Percentiles rank a stretch among this genome's conserved stretches.
These are phyloP conservation scores for Saksenaea vasiformis DNA, from an alignment of 371 early-diverging fungal genomes.

Conservation along the genomic window DNA sequence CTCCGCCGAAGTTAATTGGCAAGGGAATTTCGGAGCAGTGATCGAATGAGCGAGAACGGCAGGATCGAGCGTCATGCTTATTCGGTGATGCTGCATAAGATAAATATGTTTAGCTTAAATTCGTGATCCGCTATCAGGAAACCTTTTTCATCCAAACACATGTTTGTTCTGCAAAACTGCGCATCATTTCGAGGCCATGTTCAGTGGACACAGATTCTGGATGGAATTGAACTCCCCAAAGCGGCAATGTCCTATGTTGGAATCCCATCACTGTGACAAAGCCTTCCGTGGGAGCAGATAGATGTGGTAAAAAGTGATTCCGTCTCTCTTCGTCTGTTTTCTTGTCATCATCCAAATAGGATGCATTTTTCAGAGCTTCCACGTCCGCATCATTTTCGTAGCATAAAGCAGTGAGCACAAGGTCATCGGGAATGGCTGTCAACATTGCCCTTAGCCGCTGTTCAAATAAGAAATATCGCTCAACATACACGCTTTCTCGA, in stretches of 20 bases:
- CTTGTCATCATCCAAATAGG: conserved; percentile 31
- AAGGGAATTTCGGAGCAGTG: conserved; percentile 8
- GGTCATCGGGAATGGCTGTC: conserved; percentile 59
- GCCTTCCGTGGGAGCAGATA: not conserved
- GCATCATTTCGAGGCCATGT: conserved; percentile 67
- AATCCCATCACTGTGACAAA: conserved; percentile 78
- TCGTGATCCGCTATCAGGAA: not conserved
- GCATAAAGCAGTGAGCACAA: conserved; percentile 62
- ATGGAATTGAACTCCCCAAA: conserved; percentile 96
- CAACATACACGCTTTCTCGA: conserved; percentile 51
- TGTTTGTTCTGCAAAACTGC: conserved; percentile 72
- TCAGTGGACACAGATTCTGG: conserved; percentile 94
- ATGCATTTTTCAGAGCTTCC: conserved; percentile 33
- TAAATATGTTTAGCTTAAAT: not conserved
- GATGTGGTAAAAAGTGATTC: conserved; percentile 33
- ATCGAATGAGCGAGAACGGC: conserved; percentile 13
- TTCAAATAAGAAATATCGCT: conserved; percentile 19
- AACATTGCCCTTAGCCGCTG: conserved; percentile 14
- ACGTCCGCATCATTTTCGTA: conserved; percentile 49
- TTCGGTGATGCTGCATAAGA: conserved; percentile 10
- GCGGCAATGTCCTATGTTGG: conserved; percentile 66
- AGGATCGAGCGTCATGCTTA: not conserved
- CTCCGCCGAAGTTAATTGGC: not conserved
- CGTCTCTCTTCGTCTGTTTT: not conserved
- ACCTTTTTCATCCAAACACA: conserved; percentile 40